Conservation (phyloP, 306 rosid genomes). For the Sophora flavescens region DNA sequence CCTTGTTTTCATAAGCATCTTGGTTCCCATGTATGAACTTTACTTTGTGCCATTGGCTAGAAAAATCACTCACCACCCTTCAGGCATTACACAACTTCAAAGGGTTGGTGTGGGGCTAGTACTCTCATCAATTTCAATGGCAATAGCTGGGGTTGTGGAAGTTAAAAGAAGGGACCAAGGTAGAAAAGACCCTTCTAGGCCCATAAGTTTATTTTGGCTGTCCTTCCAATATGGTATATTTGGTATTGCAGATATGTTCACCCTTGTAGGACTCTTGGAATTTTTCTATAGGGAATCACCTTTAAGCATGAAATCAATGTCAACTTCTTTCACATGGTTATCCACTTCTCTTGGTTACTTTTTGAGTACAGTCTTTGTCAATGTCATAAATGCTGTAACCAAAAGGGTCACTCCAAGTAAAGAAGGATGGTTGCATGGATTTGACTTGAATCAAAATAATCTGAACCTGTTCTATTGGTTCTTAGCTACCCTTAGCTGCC, state of each 20-base stretch:
- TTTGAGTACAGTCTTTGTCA: constrained; percentile 70
- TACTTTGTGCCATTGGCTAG: constrained; percentile 79
- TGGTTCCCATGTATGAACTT: constrained; percentile 75
- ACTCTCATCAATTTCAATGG: constrained; percentile 76
- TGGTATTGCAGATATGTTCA: constrained; percentile 93
- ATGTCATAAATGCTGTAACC: constrained; percentile 67
- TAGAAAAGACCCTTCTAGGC: constrained; percentile 49
- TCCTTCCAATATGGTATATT: constrained; percentile 80
- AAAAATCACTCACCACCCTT: constrained; percentile 73
- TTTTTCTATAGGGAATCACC: constrained; percentile 86
- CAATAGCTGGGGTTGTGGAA: constrained; percentile 72
- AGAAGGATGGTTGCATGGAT: constrained; percentile 74
- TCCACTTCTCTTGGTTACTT: constrained; percentile 76
- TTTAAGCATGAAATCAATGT: constrained; percentile 75
- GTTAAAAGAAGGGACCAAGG: constrained; percentile 68
- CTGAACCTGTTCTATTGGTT: constrained; percentile 80
- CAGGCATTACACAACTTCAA: constrained; percentile 87
- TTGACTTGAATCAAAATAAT: constrained; percentile 62
- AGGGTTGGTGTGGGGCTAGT: constrained; percentile 84
- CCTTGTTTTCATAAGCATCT: constrained; percentile 62
- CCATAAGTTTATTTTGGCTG: constrained; percentile 77
- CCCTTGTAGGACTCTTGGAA: constrained; percentile 78
- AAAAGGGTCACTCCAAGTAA: constrained; percentile 59
- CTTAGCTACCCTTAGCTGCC: constrained; percentile 72
- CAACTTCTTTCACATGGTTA: constrained; percentile 77